Evolutionary conservation across 768 basidiomycete species (phyloP), one percentile per base, ranked within the genome.

Genomic region (Tricholoma terreum): DNA sequence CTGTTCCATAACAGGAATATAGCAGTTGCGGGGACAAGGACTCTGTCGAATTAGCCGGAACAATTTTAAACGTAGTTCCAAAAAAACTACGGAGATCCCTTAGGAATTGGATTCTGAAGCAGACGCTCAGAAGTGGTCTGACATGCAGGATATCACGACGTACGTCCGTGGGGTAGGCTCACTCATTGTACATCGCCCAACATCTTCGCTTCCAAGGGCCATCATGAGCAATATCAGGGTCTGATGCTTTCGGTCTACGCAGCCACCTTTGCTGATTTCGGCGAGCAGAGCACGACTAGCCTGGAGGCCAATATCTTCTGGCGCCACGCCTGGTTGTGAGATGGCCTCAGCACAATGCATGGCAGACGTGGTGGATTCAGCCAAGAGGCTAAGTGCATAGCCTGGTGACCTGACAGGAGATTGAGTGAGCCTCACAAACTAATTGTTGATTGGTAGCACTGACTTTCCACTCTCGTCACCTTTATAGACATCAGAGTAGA

Each of bases 401-500:
- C 96, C 97, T 6, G 97, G 97, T 0, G 97, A 99, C 74, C 94
- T 97, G 61, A 15, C 24, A 54, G 50, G 52, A 14, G 48, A 11
- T 19, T 33, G 24, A 27, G 24, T 27, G 6, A 27, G 24, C 24
- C n/a, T n/a, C 24, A 27, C 6, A 27, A 27, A 27, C 24, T 27
- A 27, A 27, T 27, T 27, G 24, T 27, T 27, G 24, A 27, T 27
- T 30, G 35, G 34, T 38, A 52, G n/a, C 6, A 36, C 94, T 60
- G 63, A 95, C 95, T 94, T 98, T 71, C 96, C 96, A 62, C 93
- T 94, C 60, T 98, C 97, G 15, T 92, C 91, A 6, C 95, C 95
- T 70, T 97, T 96, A 75, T 97, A 98, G 21, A 98, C 94, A 61
- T 99, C 97, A 3, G 97, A 96, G 70, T 98, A 96, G 36, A 99